phyloP scores from a whole-genome alignment of 2,329 filamentous ascomycete genomes.

The Trichophyton mentagrophytes region DNA sequence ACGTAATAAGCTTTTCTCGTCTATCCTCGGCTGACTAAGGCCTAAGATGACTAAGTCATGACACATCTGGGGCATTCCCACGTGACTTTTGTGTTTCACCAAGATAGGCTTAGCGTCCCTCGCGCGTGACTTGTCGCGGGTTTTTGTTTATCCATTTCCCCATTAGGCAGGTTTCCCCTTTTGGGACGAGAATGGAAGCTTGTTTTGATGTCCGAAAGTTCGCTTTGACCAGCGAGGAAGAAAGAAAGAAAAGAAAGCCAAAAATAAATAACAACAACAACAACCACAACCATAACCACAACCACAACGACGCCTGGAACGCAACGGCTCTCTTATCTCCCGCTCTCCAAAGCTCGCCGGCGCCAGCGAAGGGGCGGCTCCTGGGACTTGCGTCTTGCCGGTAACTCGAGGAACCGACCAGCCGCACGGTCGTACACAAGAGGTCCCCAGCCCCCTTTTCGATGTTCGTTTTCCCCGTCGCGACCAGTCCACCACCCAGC shows the following conservation, averaged over 20 bases:
- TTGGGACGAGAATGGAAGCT: not conserved
- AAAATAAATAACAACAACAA: not conserved
- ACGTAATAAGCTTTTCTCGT: not conserved
- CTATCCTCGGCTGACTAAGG: not conserved
- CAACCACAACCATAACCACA: too few species aligned
- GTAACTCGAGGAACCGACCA: not conserved
- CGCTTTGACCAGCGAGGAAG: not conserved
- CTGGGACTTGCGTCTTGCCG: not conserved
- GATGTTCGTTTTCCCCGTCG: not conserved
- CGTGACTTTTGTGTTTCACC: not conserved
- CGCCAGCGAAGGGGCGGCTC: not conserved
- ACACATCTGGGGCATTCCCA: not conserved
- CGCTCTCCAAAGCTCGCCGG: not conserved
- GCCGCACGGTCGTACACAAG: not conserved
- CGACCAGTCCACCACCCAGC: not conserved
- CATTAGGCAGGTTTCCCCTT: not conserved
- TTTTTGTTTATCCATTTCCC: constrained; percentile 3
- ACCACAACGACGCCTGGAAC: too few species aligned
- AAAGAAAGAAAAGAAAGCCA: not conserved
- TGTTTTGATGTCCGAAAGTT: not conserved
- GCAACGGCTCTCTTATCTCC: too few species aligned
- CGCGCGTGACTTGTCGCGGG: not conserved
- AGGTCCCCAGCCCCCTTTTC: not conserved
- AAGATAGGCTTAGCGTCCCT: not conserved
- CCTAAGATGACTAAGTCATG: not conserved